Evolutionary conservation across 2,329 filamentous ascomycete genomes (phyloP).

Genomic region (Colletotrichum liriopes): DNA sequence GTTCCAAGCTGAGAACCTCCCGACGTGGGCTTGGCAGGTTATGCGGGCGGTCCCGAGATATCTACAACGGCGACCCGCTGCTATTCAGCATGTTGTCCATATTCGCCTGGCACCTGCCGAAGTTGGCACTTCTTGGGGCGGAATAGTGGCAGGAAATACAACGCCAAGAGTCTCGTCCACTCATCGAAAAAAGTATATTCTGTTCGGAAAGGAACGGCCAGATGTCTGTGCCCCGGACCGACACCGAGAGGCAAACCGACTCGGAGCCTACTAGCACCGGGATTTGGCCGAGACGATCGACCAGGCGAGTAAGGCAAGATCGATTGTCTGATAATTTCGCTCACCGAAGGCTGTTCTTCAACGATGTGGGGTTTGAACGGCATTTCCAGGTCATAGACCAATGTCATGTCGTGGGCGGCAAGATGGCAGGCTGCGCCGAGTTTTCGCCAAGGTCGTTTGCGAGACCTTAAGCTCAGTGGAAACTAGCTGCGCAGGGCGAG

Average conservation of each 20-base stretch:
- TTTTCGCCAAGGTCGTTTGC: background rate
- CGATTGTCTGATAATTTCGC: background rate
- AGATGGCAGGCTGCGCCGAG: background rate
- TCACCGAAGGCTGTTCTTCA: background rate
- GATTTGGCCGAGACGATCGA: background rate
- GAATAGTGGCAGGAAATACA: background rate
- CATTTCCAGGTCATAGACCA: background rate
- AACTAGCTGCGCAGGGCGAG: background rate
- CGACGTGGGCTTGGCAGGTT: background rate
- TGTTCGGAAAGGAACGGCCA: background rate
- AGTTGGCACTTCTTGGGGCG: background rate
- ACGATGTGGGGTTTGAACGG: background rate
- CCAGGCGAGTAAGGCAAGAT: background rate
- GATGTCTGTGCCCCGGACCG: background rate
- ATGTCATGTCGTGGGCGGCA: background rate
- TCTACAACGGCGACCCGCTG: background rate
- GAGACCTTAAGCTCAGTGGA: background rate
- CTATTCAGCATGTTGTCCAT: background rate
- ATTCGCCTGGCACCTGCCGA: background rate
- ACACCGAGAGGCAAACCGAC: background rate
- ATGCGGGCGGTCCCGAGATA: background rate
- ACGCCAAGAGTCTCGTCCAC: constrained; percentile 9
- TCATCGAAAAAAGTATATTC: constrained; percentile 3
- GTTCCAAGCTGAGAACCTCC: background rate
- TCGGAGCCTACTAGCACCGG: constrained; percentile 9